phyloP scores from a whole-genome alignment of 768 basidiomycete genomes.

The Lentinula aciculospora region DNA sequence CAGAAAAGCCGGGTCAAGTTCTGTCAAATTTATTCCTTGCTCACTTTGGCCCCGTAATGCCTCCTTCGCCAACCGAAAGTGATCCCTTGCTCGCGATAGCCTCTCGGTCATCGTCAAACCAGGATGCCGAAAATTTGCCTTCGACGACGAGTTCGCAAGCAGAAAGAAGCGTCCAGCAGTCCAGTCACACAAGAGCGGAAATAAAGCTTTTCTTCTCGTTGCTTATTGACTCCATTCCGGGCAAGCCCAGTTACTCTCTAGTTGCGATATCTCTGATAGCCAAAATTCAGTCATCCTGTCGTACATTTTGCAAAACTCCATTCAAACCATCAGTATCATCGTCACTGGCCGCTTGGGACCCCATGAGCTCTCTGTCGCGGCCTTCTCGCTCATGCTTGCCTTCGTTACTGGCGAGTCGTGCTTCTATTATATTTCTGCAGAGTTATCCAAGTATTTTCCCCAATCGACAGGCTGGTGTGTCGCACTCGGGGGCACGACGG shows the following conservation, averaged over 20 bases:
- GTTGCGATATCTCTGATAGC: neutral
- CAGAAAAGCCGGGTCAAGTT: neutral
- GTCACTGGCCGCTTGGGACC: conserved; percentile 66
- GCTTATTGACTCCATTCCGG: conserved; percentile 53
- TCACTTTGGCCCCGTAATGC: neutral
- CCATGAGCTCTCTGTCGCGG: conserved; percentile 62
- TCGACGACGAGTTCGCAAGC: conserved; percentile 17
- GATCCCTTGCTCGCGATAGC: conserved; percentile 21
- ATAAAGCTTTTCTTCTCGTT: conserved; percentile 39
- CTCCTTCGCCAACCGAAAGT: conserved; percentile 19
- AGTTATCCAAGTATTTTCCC: conserved; percentile 43
- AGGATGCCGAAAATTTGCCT: conserved; percentile 13
- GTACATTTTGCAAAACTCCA: conserved; percentile 69
- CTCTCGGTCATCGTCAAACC: neutral
- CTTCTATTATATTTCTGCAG: conserved; percentile 17
- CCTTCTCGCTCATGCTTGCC: conserved; percentile 73
- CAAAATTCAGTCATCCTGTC: conserved; percentile 51
- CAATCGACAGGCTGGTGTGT: conserved; percentile 60
- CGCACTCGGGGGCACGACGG: conserved; percentile 74
- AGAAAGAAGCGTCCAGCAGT: conserved; percentile 20
- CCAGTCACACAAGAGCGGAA: conserved; percentile 10
- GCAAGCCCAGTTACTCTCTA: conserved; percentile 23
- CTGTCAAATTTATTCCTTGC: conserved; percentile 4
- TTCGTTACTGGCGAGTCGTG: conserved; percentile 69
- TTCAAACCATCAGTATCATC: conserved; percentile 60